Evolutionary conservation across 139 green algal genomes (phyloP).

Genomic region (Desmodesmus armatus): DNA sequence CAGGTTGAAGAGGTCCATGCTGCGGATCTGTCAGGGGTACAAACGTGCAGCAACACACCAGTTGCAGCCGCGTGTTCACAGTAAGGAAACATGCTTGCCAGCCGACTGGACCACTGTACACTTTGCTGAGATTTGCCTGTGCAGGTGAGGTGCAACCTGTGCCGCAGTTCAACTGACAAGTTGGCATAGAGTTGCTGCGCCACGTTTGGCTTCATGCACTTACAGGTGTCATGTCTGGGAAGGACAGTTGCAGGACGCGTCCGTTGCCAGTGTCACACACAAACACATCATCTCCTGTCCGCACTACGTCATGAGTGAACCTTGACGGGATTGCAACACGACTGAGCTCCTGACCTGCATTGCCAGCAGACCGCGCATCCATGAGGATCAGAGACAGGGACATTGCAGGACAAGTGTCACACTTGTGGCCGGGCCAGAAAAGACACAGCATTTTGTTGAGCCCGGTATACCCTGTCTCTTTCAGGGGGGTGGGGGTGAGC

Average conservation of each 20-base stretch:
- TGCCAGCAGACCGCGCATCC: constrained; percentile 3
- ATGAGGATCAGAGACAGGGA: neutral
- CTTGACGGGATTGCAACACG: constrained; percentile 54
- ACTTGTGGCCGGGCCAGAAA: neutral
- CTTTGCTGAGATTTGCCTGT: too few relatives aligned
- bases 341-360: constrained; percentile 61
- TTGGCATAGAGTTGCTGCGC: too few relatives aligned
- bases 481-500: too few relatives aligned
- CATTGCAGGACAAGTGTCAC: neutral
- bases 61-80: too few relatives aligned
- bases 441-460: neutral
- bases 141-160: too few relatives aligned
- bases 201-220: too few relatives aligned
- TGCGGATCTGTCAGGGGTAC: constrained; percentile 46
- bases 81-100: too few relatives aligned
- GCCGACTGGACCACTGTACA: too few relatives aligned
- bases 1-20: constrained; percentile 70
- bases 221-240: constrained; percentile 68
- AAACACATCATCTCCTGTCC: constrained; percentile 65
- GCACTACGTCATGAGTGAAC: constrained; percentile 81
- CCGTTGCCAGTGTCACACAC: constrained; percentile 76
- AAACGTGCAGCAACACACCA: neutral
- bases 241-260: constrained; percentile 70
- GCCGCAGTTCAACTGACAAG: too few relatives aligned
- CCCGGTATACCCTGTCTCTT: too few relatives aligned